phyloP scores from a whole-genome alignment of 306 rosid genomes.

The Alnus glutinosa region DNA sequence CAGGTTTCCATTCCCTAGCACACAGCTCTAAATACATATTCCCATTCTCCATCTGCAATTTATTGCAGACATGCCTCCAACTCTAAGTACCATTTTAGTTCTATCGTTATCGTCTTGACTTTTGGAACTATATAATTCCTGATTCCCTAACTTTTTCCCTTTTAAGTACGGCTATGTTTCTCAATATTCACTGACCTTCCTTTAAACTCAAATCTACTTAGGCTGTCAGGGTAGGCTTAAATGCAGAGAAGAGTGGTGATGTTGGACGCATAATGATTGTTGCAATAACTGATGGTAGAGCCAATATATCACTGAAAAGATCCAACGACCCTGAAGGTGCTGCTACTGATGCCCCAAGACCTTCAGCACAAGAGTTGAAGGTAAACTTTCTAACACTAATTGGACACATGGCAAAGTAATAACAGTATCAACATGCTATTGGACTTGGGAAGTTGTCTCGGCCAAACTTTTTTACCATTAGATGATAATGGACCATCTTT shows the following conservation, averaged over 20 bases:
- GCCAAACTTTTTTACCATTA: background rate
- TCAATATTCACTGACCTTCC: slow-evolving; percentile 29
- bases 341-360: slow-evolving; percentile 72
- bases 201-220: slow-evolving; percentile 32
- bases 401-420: background rate
- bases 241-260: slow-evolving; percentile 98
- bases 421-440: slow-evolving; percentile 4
- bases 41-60: background rate
- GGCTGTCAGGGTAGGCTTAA: slow-evolving; percentile 97
- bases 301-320: slow-evolving; percentile 88
- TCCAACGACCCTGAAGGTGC: slow-evolving; percentile 87
- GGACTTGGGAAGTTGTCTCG: background rate
- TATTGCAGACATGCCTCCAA: background rate
- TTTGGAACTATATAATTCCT: slow-evolving; percentile 11
- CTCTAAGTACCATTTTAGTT: background rate
- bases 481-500: background rate
- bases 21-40: background rate
- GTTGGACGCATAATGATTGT: slow-evolving; percentile 97
- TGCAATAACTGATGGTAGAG: slow-evolving; percentile 95
- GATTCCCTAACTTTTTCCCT: slow-evolving; percentile 2
- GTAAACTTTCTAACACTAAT: slow-evolving; percentile 38
- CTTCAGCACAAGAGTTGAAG: slow-evolving; percentile 87
- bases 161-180: slow-evolving; percentile 7
- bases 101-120: background rate
- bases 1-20: background rate